Conservation (phyloP, 2,329 filamentous ascomycete species). For the Periconia sp. region DNA sequence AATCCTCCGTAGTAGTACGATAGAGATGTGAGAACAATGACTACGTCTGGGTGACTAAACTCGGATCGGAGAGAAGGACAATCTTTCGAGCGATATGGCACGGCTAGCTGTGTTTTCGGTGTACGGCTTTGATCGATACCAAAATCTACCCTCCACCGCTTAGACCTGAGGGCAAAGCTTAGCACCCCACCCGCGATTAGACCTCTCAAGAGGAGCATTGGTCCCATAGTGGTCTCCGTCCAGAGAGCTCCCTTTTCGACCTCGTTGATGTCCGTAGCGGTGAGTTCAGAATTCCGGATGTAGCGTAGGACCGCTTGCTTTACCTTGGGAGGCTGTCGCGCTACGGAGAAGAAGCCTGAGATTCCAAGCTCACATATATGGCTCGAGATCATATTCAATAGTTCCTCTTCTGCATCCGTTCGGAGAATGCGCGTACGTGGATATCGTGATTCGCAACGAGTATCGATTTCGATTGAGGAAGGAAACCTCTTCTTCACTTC, state of each 20-base stretch:
- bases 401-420: slow-evolving; percentile 33
- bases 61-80: slow-evolving; percentile 63
- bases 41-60: slow-evolving; percentile 68
- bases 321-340: slow-evolving; percentile 31
- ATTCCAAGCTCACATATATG: slow-evolving; percentile 51
- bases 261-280: slow-evolving; percentile 37
- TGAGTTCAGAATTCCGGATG: slow-evolving; percentile 44
- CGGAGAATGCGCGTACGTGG: slow-evolving; percentile 54
- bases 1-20: slow-evolving; percentile 69
- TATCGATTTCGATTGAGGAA: slow-evolving; percentile 48
- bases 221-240: slow-evolving; percentile 31
- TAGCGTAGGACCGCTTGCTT: slow-evolving; percentile 44
- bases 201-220: slow-evolving; percentile 56
- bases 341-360: slow-evolving; percentile 46
- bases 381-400: slow-evolving; percentile 26
- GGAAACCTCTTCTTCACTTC: slow-evolving; percentile 37
- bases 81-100: slow-evolving; percentile 69
- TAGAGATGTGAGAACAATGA: slow-evolving; percentile 65
- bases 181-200: slow-evolving; percentile 60
- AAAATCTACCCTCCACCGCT: slow-evolving; percentile 67
- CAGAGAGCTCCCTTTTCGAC: slow-evolving; percentile 35
- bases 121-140: slow-evolving; percentile 53
- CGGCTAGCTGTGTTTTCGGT: slow-evolving; percentile 55
- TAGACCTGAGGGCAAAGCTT: slow-evolving; percentile 55
- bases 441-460: slow-evolving; percentile 40